A percentile compares a stretch with the other conserved stretches of the same genome.
Conservation (phyloP, 257 asterid species). For the Prunella vulgaris region DNA sequence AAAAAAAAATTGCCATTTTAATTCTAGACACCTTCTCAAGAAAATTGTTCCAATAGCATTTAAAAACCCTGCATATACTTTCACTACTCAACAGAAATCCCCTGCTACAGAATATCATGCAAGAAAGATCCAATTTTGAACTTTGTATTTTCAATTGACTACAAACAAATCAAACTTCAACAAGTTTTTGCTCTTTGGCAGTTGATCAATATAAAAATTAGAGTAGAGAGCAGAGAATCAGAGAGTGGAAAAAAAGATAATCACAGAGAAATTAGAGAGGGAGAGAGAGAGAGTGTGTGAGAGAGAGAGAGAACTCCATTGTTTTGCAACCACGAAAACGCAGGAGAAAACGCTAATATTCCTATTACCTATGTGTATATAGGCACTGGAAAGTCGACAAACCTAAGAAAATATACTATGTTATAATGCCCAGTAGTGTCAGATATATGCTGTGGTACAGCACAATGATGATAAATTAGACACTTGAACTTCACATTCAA, state of each 20-base stretch:
- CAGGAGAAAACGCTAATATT: conserved; percentile 5
- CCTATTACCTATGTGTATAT: not conserved
- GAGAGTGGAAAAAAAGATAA: conserved; percentile 40
- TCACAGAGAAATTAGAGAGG: conserved; percentile 7
- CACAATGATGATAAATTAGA: conserved; percentile 61
- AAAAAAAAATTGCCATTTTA: no score
- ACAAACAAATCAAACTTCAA: conserved; percentile 15
- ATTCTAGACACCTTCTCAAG: no score
- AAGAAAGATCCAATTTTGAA: conserved; percentile 18
- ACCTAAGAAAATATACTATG: not conserved
- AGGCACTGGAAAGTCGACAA: not conserved
- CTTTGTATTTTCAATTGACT: not conserved
- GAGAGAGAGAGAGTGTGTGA: conserved; percentile 26
- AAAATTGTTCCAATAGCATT: not conserved
- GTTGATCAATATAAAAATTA: not conserved
- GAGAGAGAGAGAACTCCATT: conserved; percentile 20
- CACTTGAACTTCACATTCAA: conserved; percentile 50
- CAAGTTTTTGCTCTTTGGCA: not conserved
- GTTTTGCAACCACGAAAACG: no score
- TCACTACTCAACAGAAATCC: not conserved
- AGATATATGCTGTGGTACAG: conserved; percentile 35
- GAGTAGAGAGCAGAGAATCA: not conserved
- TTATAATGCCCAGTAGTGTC: conserved; percentile 16
- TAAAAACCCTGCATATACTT: not conserved
- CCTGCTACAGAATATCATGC: conserved; percentile 22